Evolutionary conservation across 192 early-diverging fungal genomes (phyloP).

Genomic region (Backusella macrospora): DNA sequence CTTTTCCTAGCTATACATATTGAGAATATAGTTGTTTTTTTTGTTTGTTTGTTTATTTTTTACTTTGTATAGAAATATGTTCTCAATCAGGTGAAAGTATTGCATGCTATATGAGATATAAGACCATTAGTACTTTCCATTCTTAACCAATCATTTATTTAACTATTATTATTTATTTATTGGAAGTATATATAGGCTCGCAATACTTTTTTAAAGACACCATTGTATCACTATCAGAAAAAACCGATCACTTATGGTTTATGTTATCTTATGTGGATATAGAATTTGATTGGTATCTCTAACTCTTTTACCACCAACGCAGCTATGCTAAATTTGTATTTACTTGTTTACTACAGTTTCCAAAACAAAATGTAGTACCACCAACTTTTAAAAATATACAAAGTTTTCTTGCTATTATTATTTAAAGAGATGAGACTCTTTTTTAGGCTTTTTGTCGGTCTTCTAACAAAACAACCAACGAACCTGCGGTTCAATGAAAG

Average conservation of each 20-base stretch:
- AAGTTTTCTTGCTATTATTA: not conserved
- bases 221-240: too few relatives aligned
- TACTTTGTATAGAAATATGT: not conserved
- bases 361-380: slow-evolving; percentile 1
- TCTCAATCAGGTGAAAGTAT: not conserved
- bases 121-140: not conserved
- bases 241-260: not conserved
- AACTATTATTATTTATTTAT: too few relatives aligned
- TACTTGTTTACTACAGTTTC: not conserved
- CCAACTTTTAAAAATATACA: not conserved
- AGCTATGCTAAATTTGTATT: not conserved
- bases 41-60: not conserved
- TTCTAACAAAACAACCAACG: slow-evolving; percentile 4
- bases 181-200: too few relatives aligned
- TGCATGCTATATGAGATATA: not conserved
- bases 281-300: not conserved
- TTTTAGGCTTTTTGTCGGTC: not conserved
- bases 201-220: too few relatives aligned
- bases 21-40: not conserved
- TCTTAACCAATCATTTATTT: not conserved
- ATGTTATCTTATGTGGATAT: not conserved
- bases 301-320: not conserved
- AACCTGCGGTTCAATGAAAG: slow-evolving; percentile 5
- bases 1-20: not conserved
- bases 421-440: slow-evolving; percentile 12